These are phyloP conservation scores for Blepharisma undulans DNA, from an alignment of 169 alveolate genomes.

Conservation along the genomic window DNA sequence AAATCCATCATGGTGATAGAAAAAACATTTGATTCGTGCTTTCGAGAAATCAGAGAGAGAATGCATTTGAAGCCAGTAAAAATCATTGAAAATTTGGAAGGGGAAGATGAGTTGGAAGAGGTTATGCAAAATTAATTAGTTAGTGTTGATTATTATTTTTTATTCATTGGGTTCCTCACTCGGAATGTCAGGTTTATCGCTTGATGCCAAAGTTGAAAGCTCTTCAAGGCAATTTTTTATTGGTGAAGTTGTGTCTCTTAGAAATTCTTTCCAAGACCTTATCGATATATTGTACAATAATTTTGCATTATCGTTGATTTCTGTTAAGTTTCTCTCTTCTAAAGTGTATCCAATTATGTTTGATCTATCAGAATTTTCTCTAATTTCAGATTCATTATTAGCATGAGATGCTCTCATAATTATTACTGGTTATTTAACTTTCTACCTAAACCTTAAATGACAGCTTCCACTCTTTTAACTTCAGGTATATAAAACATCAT, in stretches of 20 bases:
- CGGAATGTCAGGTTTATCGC: not conserved
- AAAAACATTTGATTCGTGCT: slow-evolving; percentile 30
- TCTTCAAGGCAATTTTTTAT: not conserved
- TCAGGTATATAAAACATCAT: slow-evolving; percentile 58
- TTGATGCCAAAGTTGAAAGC: not conserved
- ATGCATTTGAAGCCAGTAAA: not conserved
- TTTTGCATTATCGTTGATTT: not conserved
- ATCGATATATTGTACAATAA: not conserved
- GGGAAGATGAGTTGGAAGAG: not conserved
- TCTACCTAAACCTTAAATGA: not conserved
- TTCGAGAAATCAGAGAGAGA: not conserved
- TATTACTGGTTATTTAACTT: not conserved
- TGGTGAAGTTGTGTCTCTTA: not conserved
- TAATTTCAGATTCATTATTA: not conserved
- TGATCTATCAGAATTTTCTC: not conserved
- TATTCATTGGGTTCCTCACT: not conserved
- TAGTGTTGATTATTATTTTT: not conserved
- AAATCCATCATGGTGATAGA: slow-evolving; percentile 41
- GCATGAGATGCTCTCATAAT: not conserved
- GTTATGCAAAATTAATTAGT: not conserved
- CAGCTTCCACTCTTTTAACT: slow-evolving; percentile 57
- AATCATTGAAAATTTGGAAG: not conserved
- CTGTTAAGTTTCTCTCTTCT: not conserved
- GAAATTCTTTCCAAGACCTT: not conserved
- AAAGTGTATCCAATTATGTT: not conserved